Conservation (phyloP, 495 filamentous ascomycete species). For the Thozetella sp. region DNA sequence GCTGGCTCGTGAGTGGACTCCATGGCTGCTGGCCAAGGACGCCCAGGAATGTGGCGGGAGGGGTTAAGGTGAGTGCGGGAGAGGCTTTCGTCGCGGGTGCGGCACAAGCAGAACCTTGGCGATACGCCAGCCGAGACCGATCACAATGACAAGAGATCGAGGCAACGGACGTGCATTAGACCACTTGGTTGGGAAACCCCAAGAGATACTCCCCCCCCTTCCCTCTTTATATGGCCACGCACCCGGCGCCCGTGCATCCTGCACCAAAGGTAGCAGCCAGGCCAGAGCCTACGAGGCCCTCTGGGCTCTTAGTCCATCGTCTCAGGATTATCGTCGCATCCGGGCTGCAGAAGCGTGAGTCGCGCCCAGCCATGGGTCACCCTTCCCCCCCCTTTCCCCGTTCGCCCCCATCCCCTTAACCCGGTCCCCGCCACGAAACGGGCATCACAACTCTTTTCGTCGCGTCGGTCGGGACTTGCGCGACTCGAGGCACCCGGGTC, state of each 20-base stretch:
- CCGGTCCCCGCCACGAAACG: neutral
- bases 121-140: neutral
- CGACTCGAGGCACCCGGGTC: too few relatives aligned
- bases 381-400: neutral
- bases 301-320: too few relatives aligned
- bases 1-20: conserved; percentile 45
- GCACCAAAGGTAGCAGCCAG: neutral
- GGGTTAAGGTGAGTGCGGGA: neutral
- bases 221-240: neutral
- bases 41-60: conserved; percentile 2
- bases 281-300: too few relatives aligned
- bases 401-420: neutral
- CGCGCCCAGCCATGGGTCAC: neutral
- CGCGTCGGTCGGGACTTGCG: neutral
- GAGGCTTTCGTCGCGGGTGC: neutral
- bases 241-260: neutral
- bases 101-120: conserved; percentile 1
- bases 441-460: too few relatives aligned
- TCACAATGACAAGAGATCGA: neutral
- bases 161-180: neutral
- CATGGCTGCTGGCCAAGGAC: conserved; percentile 10
- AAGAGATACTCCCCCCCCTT: neutral
- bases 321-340: neutral
- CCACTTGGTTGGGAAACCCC: too few relatives aligned
- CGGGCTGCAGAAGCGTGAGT: too few relatives aligned